These are phyloP conservation scores for Cercospora sojina DNA, from an alignment of 2,329 filamentous ascomycete species.

Conservation along the genomic window DNA sequence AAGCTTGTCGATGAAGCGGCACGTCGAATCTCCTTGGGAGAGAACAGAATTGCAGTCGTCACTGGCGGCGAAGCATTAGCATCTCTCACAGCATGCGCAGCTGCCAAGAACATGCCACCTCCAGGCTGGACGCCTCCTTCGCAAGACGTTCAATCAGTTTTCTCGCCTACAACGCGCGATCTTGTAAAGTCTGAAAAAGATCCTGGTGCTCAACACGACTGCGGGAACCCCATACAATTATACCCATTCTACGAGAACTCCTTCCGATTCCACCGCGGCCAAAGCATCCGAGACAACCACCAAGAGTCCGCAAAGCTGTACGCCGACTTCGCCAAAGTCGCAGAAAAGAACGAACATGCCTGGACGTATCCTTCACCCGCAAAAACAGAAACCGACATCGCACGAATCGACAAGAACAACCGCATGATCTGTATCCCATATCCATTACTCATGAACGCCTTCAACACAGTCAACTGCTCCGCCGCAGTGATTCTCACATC, in stretches of 20 bases:
- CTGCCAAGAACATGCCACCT: conserved; percentile 55
- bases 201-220: conserved; percentile 56
- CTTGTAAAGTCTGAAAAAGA: conserved; percentile 45
- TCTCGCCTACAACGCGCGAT: conserved; percentile 52
- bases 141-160: conserved; percentile 49
- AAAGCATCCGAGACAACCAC: conserved; percentile 57
- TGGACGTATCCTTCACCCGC: conserved; percentile 57
- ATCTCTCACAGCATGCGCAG: conserved; percentile 56
- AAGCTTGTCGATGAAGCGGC: conserved; percentile 64
- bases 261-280: conserved; percentile 57
- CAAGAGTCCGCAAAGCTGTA: conserved; percentile 61
- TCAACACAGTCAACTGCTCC: conserved; percentile 66
- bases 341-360: conserved; percentile 53
- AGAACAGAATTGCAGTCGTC: conserved; percentile 58
- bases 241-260: conserved; percentile 68
- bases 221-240: conserved; percentile 64
- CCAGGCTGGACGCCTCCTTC: conserved; percentile 58
- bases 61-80: conserved; percentile 66
- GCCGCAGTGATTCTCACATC: conserved; percentile 62
- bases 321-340: conserved; percentile 59
- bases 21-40: conserved; percentile 53
- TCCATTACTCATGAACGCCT: conserved; percentile 68
- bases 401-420: conserved; percentile 56
- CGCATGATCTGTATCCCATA: conserved; percentile 69
- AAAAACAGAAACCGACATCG: conserved; percentile 54